Conservation (phyloP, 768 basidiomycete genomes). For the Phaffia australis region DNA sequence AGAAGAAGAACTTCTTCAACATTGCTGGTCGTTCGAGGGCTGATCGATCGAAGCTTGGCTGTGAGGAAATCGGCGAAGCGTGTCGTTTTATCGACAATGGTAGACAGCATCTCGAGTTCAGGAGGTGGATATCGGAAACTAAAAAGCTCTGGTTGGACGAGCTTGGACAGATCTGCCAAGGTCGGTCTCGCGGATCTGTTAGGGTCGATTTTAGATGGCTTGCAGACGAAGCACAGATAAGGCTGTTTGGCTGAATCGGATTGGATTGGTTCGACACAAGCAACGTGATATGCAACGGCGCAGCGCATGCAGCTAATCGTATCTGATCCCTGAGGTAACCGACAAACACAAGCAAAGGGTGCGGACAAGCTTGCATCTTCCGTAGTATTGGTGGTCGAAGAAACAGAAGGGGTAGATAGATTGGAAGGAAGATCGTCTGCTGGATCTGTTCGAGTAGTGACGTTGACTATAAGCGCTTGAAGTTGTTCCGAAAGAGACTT, state of each 20-base stretch:
- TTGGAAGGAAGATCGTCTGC: neutral
- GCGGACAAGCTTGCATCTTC: neutral
- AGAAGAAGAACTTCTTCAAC: constrained; percentile 25
- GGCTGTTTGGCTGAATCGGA: neutral
- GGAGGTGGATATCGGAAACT: constrained; percentile 30
- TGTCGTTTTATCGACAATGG: constrained; percentile 24
- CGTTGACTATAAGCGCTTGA: constrained; percentile 10
- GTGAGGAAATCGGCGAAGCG: constrained; percentile 24
- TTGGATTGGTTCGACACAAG: constrained; percentile 30
- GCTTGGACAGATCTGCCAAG: constrained; percentile 19
- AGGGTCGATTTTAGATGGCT: constrained; percentile 19
- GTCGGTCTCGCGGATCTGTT: constrained; percentile 20
- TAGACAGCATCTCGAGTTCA: constrained; percentile 28
- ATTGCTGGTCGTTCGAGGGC: constrained; percentile 9
- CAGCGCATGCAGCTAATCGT: constrained; percentile 33
- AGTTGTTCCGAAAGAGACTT: constrained; percentile 8
- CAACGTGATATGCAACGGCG: constrained; percentile 32
- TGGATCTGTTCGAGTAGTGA: constrained; percentile 2
- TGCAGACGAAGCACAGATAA: constrained; percentile 23
- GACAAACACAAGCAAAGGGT: constrained; percentile 35
- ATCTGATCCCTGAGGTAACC: constrained; percentile 26
- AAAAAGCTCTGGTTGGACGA: constrained; percentile 28
- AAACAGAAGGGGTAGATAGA: neutral
- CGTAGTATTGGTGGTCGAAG: neutral
- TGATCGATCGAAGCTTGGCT: constrained; percentile 26